Evolutionary conservation across 1,139 yeast genomes (phyloP).

Genomic region (Geotrichum australiense): DNA sequence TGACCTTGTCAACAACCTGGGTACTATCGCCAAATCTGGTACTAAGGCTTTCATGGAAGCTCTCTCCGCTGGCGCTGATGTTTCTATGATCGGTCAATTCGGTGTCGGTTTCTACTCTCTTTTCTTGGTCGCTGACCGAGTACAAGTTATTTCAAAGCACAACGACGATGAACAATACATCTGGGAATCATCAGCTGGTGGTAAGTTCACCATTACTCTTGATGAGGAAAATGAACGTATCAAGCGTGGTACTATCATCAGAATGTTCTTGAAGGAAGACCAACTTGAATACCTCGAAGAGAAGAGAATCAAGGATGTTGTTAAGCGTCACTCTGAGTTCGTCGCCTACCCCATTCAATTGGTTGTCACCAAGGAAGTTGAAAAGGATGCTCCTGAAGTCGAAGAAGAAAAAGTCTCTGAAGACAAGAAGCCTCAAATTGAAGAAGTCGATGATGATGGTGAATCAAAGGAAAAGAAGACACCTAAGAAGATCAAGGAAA

Average conservation of each 20-base stretch:
- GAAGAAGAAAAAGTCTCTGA: slow-evolving; percentile 53
- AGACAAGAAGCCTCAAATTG: slow-evolving; percentile 62
- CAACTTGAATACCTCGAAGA: slow-evolving; percentile 99
- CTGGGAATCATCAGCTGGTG: slow-evolving; percentile 99
- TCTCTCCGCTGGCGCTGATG: slow-evolving; percentile 98
- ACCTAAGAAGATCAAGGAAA: slow-evolving; percentile 80
- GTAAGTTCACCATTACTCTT: slow-evolving; percentile 92
- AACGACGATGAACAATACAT: slow-evolving; percentile 99
- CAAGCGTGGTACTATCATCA: slow-evolving; percentile 91
- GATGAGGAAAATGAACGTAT: slow-evolving; percentile 79
- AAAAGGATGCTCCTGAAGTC: slow-evolving; percentile 72
- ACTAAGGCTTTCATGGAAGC: slow-evolving; percentile 99
- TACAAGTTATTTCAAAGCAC: slow-evolving; percentile 96
- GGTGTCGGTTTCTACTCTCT: slow-evolving; percentile 99
- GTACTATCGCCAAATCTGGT: slow-evolving; percentile 99
- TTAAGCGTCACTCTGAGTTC: slow-evolving; percentile 98
- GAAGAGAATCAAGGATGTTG: slow-evolving; percentile 98
- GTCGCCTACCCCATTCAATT: slow-evolving; percentile 99
- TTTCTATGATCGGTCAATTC: slow-evolving; percentile 99
- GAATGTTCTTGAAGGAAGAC: slow-evolving; percentile 97
- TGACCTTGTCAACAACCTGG: slow-evolving; percentile 97
- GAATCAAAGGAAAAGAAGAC: slow-evolving; percentile 56
- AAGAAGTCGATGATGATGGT: slow-evolving; percentile 61
- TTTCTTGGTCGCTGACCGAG: slow-evolving; percentile 98
- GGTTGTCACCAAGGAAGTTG: slow-evolving; percentile 97